Evolutionary conservation across 805 yeast species (phyloP).

Genomic region (Candida mattraensis): DNA sequence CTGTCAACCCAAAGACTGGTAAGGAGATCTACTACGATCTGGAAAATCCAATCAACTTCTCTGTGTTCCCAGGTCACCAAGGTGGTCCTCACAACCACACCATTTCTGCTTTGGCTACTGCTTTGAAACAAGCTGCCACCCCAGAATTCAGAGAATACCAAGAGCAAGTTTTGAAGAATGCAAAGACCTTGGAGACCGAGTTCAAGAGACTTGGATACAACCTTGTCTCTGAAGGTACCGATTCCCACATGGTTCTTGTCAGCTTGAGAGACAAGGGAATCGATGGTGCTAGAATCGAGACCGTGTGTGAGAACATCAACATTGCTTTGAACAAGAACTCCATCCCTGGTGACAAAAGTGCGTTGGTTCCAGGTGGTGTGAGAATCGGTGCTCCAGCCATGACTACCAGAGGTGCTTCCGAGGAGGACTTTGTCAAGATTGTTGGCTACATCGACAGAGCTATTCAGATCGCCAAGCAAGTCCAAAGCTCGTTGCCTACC

Average conservation of each 20-base stretch:
- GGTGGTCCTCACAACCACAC: slow-evolving; percentile 99
- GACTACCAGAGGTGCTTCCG: slow-evolving; percentile 95
- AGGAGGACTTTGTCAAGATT: slow-evolving; percentile 78
- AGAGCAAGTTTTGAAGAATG: slow-evolving; percentile 82
- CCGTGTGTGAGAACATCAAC: slow-evolving; percentile 90
- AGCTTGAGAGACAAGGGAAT: slow-evolving; percentile 85
- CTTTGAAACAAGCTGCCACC: slow-evolving; percentile 87
- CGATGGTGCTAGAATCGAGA: slow-evolving; percentile 96
- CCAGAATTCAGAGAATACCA: slow-evolving; percentile 94
- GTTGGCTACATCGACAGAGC: slow-evolving; percentile 80
- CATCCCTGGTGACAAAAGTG: slow-evolving; percentile 96
- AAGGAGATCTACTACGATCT: slow-evolving; percentile 88
- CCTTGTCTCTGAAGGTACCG: slow-evolving; percentile 93
- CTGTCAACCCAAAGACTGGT: slow-evolving; percentile 84
- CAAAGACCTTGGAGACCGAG: slow-evolving; percentile 75
- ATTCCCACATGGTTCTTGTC: slow-evolving; percentile 93
- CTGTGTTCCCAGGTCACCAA: slow-evolving; percentile 99
- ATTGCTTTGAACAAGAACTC: slow-evolving; percentile 97
- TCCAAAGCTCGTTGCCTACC: slow-evolving; percentile 79
- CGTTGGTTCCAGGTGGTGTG: slow-evolving; percentile 94
- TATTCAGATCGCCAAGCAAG: slow-evolving; percentile 68
- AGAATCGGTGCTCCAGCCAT: slow-evolving; percentile 98
- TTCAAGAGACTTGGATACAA: slow-evolving; percentile 73
- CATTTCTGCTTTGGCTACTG: slow-evolving; percentile 95
- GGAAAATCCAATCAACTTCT: slow-evolving; percentile 93